Evolutionary conservation across 1,284 basidiomycete genomes (phyloP).

Genomic region (Malassezia obtusa): DNA sequence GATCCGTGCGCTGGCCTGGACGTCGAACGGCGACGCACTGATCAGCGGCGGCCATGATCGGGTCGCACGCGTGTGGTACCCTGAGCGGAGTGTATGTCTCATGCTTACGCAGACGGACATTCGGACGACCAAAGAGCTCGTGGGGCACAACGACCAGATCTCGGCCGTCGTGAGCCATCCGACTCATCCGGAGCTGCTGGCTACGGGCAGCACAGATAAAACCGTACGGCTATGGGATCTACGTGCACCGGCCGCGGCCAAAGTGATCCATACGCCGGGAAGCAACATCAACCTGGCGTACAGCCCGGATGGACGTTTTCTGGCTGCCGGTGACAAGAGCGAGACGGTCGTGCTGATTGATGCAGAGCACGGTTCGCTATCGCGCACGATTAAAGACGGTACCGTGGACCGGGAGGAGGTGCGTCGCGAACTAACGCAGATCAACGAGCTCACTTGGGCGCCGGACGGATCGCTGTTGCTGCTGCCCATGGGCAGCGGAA

Average conservation of each 20-base stretch:
- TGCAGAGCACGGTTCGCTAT: slow-evolving; percentile 9
- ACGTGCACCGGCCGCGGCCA: slow-evolving; percentile 3
- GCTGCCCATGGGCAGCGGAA: slow-evolving; percentile 31
- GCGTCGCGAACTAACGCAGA: slow-evolving; percentile 14
- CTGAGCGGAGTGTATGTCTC: slow-evolving; percentile 25
- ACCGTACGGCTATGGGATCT: slow-evolving; percentile 41
- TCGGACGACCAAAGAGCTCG: slow-evolving; percentile 31
- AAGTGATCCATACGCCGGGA: slow-evolving; percentile 19
- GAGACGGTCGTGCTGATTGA: slow-evolving; percentile 38
- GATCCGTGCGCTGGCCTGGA: slow-evolving; percentile 35
- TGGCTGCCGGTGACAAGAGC: slow-evolving; percentile 35
- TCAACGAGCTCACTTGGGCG: slow-evolving; percentile 38
- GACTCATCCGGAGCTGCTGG: slow-evolving; percentile 28
- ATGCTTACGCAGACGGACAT: slow-evolving; percentile 18
- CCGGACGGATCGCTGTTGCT: slow-evolving; percentile 31
- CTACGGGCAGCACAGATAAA: slow-evolving; percentile 30
- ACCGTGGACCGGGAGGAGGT: slow-evolving; percentile 7
- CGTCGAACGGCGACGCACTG: slow-evolving; percentile 30
- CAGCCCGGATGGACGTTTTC: slow-evolving; percentile 27
- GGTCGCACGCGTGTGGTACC: slow-evolving; percentile 32
- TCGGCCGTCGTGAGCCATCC: slow-evolving; percentile 39
- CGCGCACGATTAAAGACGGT: slow-evolving; percentile 22
- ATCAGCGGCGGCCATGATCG: slow-evolving; percentile 30
- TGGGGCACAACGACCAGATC: slow-evolving; percentile 36
- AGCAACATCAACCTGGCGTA: slow-evolving; percentile 39